phyloP scores from a whole-genome alignment of 495 filamentous ascomycete species.

The Talaromyces ruber region DNA sequence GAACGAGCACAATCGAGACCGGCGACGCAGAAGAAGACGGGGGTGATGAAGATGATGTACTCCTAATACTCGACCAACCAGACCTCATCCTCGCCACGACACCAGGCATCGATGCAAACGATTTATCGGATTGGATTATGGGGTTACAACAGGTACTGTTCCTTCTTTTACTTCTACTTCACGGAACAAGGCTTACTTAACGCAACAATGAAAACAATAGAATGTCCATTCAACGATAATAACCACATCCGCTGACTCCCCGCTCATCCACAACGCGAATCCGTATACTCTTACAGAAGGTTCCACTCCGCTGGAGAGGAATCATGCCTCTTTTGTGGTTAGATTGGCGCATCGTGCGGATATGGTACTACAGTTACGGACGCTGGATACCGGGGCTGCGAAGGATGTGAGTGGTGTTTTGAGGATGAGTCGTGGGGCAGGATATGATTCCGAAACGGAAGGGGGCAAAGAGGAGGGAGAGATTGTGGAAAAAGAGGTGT shows the following conservation, averaged over 20 bases:
- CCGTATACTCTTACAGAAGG: neutral
- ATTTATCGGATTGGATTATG: conserved; percentile 37
- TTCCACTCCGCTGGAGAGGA: conserved; percentile 39
- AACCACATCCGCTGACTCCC: conserved; percentile 59
- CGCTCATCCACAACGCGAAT: conserved; percentile 50
- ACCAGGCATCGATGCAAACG: conserved; percentile 33
- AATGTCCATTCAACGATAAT: conserved; percentile 53
- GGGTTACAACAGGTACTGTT: conserved; percentile 32
- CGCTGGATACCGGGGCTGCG: conserved; percentile 75
- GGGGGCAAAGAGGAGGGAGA: conserved; percentile 16
- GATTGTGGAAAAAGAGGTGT: conserved; percentile 57
- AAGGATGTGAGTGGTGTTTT: conserved; percentile 87
- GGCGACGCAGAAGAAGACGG: too few relatives aligned
- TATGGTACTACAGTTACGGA: conserved; percentile 58
- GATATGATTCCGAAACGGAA: conserved; percentile 16
- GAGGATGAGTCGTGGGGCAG: conserved; percentile 58
- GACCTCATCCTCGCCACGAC: conserved; percentile 42
- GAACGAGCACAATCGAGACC: neutral
- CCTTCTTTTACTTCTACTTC: neutral
- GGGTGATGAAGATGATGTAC: conserved; percentile 12
- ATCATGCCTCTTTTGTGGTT: conserved; percentile 61
- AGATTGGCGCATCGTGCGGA: conserved; percentile 66
- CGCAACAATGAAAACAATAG: too few relatives aligned
- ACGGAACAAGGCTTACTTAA: neutral
- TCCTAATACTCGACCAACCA: conserved; percentile 45